Evolutionary conservation across 169 alveolate species (phyloP), one percentile per base, ranked within the genome.

Genomic region (Plasmodium berghei): DNA sequence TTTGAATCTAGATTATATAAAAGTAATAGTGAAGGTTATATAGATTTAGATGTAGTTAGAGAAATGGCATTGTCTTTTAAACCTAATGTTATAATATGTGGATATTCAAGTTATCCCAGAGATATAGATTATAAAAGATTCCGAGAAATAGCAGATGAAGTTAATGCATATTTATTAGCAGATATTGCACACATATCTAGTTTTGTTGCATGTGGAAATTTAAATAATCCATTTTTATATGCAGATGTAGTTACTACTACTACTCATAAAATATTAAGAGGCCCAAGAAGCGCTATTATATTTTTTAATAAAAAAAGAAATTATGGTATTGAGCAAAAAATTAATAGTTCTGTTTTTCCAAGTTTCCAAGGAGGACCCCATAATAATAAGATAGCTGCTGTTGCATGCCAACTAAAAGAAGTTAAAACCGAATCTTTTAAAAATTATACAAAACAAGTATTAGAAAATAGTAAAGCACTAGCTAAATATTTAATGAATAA

Each of bases 181-280:
- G 99, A 99, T 92, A 98, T 99, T 94, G 98, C 99, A 3, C 99
- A 99, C 92, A 96, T 97, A 63, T 89, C 98, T 46, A 99, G 99
- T 22, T 90, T 98, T 73, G 96, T 98, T 26, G 99, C 99, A 20
- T 98, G 98, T 6, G 95, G 93, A 9, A 94, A 89, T 22, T 94
- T 96, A 70, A 98, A 98, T 2, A 95, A 97, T 10, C 99, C 99
- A 28, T 96, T 96, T 52, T 94, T 94, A 70, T 92, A 96, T 89
- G 96, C 98, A 49, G 98, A 99, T 88, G 97, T 98, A n/a, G 99
- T 99, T 48, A 98, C 99, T 18, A 96, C 97, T 45, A 98, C 99
- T n/a, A 98, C 99, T 9, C 99, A 99, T 95, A 98, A 98, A 92
- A 95, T 98, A 22, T 87, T 98, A 88, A 96, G 99, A 88, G 99